Conservation (phyloP, 2,329 filamentous ascomycete genomes). For the Alternaria arborescens region DNA sequence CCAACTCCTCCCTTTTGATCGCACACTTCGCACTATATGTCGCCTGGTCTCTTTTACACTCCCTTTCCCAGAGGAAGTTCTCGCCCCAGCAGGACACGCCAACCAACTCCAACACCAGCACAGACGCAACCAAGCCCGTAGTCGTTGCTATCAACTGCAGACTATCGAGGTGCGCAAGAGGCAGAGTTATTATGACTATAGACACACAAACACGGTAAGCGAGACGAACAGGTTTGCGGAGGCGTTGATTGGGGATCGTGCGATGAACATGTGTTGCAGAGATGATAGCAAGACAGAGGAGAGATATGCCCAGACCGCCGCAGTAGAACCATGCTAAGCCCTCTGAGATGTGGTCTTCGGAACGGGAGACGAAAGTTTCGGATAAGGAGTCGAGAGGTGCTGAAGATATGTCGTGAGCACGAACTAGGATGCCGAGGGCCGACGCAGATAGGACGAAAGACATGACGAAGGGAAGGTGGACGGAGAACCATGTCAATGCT, state of each 20-base stretch:
- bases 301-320: slow-evolving; percentile 65
- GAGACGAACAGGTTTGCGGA: slow-evolving; percentile 62
- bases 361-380: slow-evolving; percentile 59
- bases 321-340: slow-evolving; percentile 72
- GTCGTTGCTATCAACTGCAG: slow-evolving; percentile 51
- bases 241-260: slow-evolving; percentile 58
- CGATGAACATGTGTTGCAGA: slow-evolving; percentile 66
- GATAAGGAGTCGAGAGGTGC: slow-evolving; percentile 60
- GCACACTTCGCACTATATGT: slow-evolving; percentile 45
- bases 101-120: slow-evolving; percentile 49
- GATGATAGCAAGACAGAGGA: slow-evolving; percentile 65
- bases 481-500: slow-evolving; percentile 64
- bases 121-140: slow-evolving; percentile 48
- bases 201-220: slow-evolving; percentile 61
- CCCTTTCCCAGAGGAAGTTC: slow-evolving; percentile 37
- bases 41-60: slow-evolving; percentile 33
- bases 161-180: slow-evolving; percentile 56
- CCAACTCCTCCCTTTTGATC: slow-evolving; percentile 42
- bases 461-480: slow-evolving; percentile 71
- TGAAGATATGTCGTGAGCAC: slow-evolving; percentile 63
- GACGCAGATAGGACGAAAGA: slow-evolving; percentile 67
- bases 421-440: slow-evolving; percentile 66
- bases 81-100: slow-evolving; percentile 41
- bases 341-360: slow-evolving; percentile 59
- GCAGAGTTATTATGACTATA: slow-evolving; percentile 64